phyloP scores from a whole-genome alignment of 805 yeast species.

The Schizosaccharomyces lindneri region DNA sequence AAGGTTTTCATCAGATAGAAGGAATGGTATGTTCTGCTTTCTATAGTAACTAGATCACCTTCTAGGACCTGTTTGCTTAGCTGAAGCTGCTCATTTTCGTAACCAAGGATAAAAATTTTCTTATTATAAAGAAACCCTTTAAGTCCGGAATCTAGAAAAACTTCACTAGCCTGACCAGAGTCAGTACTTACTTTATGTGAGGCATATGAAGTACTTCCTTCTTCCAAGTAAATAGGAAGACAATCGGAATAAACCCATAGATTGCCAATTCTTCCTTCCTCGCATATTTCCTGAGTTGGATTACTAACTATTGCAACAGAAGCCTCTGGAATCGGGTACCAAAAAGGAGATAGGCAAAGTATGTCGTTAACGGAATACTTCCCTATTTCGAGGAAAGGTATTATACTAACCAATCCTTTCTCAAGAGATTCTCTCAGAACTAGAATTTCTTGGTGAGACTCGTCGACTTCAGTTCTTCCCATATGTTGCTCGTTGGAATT shows the following conservation, averaged over 20 bases:
- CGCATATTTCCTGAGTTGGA: conserved; percentile 52
- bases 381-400: conserved; percentile 8
- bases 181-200: too few species aligned
- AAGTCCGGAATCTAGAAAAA: conserved; percentile 75
- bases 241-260: conserved; percentile 89
- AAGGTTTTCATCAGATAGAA: conserved; percentile 68
- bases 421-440: conserved; percentile 54
- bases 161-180: conserved; percentile 16
- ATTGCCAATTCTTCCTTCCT: conserved; percentile 68
- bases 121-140: conserved; percentile 76
- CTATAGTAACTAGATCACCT: conserved; percentile 10
- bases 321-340: conserved; percentile 84
- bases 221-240: conserved; percentile 68
- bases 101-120: conserved; percentile 64
- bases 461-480: conserved; percentile 17
- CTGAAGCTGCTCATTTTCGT: conserved; percentile 72
- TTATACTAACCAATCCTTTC: conserved; percentile 42
- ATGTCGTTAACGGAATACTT: conserved; percentile 1
- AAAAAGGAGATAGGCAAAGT: conserved; percentile 70
- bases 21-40: conserved; percentile 48
- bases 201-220: conserved; percentile 13
- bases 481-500: conserved; percentile 32
- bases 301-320: conserved; percentile 85
- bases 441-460: conserved; percentile 33
- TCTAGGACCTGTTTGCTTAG: conserved; percentile 33